These are phyloP conservation scores for Aspergillus incahuasiensis DNA, from an alignment of 495 filamentous ascomycete species.

Conservation along the genomic window DNA sequence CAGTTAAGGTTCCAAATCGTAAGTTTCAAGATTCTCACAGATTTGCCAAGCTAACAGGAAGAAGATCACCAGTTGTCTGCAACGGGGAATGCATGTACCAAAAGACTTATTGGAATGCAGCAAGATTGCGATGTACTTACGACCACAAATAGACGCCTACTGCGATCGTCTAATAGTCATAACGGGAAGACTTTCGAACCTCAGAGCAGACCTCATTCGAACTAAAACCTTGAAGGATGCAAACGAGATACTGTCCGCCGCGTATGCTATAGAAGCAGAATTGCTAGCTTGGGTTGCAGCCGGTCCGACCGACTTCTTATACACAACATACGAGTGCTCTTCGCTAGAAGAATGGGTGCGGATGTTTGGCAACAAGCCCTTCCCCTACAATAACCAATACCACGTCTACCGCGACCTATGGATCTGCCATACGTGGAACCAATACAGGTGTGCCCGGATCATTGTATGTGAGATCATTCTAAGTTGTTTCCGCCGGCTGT, in stretches of 20 bases:
- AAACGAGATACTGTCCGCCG: conserved; percentile 39
- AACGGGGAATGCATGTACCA: conserved; percentile 33
- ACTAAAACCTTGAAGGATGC: conserved; percentile 31
- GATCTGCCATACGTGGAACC: conserved; percentile 56
- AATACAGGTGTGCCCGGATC: conserved; percentile 59
- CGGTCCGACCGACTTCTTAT: conserved; percentile 36
- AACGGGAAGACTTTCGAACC: conserved; percentile 40
- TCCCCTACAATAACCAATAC: conserved; percentile 50
- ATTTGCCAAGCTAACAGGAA: neutral
- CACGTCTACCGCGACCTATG: conserved; percentile 56
- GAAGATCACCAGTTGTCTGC: conserved; percentile 39
- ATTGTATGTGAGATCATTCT: conserved; percentile 51
- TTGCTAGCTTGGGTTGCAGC: conserved; percentile 40
- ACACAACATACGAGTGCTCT: conserved; percentile 25
- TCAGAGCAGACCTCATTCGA: conserved; percentile 41
- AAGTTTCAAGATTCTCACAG: conserved; percentile 8
- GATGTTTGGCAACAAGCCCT: conserved; percentile 24
- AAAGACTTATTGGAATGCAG: conserved; percentile 31
- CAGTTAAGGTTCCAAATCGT: conserved; percentile 50
- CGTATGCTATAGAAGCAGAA: conserved; percentile 48
- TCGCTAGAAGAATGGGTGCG: conserved; percentile 18
- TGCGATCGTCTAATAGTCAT: conserved; percentile 35
- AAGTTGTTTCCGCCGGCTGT: conserved; percentile 17
- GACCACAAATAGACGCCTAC: conserved; percentile 30
- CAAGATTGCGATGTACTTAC: conserved; percentile 32